Evolutionary conservation across 352 stramenopile species (phyloP).

Genomic region (Bremia lactucae): DNA sequence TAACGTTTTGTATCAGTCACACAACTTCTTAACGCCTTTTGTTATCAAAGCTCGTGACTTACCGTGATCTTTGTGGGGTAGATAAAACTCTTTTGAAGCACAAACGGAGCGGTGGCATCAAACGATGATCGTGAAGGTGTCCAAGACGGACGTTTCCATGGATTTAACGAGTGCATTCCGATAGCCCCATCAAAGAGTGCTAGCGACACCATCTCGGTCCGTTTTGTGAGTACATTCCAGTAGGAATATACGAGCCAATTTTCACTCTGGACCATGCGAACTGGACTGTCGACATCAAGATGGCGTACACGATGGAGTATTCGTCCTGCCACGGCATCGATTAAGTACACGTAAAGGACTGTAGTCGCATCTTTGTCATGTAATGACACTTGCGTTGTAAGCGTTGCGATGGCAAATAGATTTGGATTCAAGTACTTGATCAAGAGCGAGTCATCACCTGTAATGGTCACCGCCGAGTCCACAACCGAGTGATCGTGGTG

Average conservation of each 20-base stretch:
- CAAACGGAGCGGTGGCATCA: conserved; percentile 77
- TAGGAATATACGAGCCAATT: conserved; percentile 96
- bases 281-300: conserved; percentile 48
- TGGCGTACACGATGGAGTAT: conserved; percentile 89
- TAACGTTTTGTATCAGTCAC: too few relatives aligned
- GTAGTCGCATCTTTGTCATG: conserved; percentile 25
- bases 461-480: conserved; percentile 73
- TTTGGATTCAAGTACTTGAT: conserved; percentile 98
- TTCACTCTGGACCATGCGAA: conserved; percentile 84
- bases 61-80: conserved; percentile 83
- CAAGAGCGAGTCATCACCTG: conserved; percentile 92
- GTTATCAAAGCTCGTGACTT: too few relatives aligned
- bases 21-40: too few relatives aligned
- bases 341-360: conserved; percentile 81
- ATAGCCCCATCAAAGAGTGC: conserved; percentile 94
- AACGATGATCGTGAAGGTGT: conserved; percentile 87
- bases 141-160: conserved; percentile 89
- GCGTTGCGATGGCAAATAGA: conserved; percentile 86
- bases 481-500: conserved; percentile 54
- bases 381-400: conserved; percentile 37
- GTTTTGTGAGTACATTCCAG: conserved; percentile 88
- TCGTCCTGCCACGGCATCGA: conserved; percentile 91
- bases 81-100: conserved; percentile 93
- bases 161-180: conserved; percentile 89
- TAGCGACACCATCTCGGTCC: conserved; percentile 73